Evolutionary conservation across 208 protist genomes (phyloP).

Genomic region (Leishmania tropica): DNA sequence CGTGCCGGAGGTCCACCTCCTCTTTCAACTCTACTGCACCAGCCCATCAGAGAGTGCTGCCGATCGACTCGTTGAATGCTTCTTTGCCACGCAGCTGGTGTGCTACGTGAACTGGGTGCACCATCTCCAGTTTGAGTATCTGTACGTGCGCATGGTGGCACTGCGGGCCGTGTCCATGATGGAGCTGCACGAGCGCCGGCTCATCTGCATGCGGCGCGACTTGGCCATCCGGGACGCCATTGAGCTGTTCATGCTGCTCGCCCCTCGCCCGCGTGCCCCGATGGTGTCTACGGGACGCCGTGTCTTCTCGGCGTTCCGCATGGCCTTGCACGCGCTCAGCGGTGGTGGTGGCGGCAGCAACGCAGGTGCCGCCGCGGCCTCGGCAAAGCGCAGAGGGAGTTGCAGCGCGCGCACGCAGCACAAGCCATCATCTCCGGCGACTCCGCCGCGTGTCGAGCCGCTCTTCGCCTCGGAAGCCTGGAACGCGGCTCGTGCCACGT

Average conservation of each 20-base stretch:
- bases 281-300: slow-evolving; percentile 12
- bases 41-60: neutral
- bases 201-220: slow-evolving; percentile 73
- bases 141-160: slow-evolving; percentile 58
- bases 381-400: neutral
- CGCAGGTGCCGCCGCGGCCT: neutral
- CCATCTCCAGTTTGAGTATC: slow-evolving; percentile 51
- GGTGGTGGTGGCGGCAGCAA: neutral
- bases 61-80: slow-evolving; percentile 12
- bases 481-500: neutral
- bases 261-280: slow-evolving; percentile 18
- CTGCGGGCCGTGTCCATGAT: slow-evolving; percentile 44
- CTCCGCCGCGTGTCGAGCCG: slow-evolving; percentile 8
- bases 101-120: slow-evolving; percentile 37
- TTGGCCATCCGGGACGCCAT: slow-evolving; percentile 62
- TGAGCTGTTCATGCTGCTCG: slow-evolving; percentile 58
- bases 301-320: slow-evolving; percentile 25
- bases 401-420: neutral
- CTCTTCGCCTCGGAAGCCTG: slow-evolving; percentile 21
- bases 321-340: slow-evolving; percentile 21
- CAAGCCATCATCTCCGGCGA: neutral
- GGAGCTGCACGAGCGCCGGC: slow-evolving; percentile 45
- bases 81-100: slow-evolving; percentile 34
- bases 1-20: slow-evolving; percentile 16
- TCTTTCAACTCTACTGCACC: slow-evolving; percentile 15